Base-by-base conservation (phyloP, 805 yeast genomes). In the Clavispora santaluciae region DNA sequence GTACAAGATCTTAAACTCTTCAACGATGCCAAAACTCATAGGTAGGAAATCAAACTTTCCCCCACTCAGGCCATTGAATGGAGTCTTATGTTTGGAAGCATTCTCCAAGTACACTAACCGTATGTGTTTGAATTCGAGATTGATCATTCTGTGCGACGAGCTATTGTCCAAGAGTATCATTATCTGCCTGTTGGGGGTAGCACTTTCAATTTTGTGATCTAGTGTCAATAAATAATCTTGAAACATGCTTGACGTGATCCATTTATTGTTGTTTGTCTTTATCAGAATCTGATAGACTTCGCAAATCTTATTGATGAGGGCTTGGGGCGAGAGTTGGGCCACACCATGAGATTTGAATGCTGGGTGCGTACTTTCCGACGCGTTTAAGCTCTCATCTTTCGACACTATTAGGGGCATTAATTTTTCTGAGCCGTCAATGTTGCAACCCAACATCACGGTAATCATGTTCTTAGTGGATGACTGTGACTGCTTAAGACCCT, bases 341-440 rank as follows among this genome's bases (percentile, higher is more conserved):
- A 42, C 39, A 16, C 41, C 38, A 17, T 46, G 49, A 17, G 44
- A 40, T 39, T 49, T 51, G 28, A 63, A 50, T 1, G 54, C 43
- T 3, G 55, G 24, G 30, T 56, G 50, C 1, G 60, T 45, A 30
- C 64, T 59, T 17, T 56, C 51, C 1, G 67, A 51, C 2, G 63
- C 56, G 41, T 67, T 72, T 42, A 68, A 62, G n/a, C 52, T 51
- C 41, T 78, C 82, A 45, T 75, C 73, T 36, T 76, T 73, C 0
- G 85, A 85, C 5, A 81, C 78, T 6, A 81, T 71, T 26, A 81
- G 51, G 0, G 86, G 86, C 24, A 76, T 72, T 22, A 79, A 54
- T 51, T 79, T 79, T 44, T 81, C 86, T 4, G 78, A 66, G 1
- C 86, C 86, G 53, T 78, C 82, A 11, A 78, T 63, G 51, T 80